Evolutionary conservation across 768 basidiomycete species (phyloP).

Genomic region (Agrocybe praecox): DNA sequence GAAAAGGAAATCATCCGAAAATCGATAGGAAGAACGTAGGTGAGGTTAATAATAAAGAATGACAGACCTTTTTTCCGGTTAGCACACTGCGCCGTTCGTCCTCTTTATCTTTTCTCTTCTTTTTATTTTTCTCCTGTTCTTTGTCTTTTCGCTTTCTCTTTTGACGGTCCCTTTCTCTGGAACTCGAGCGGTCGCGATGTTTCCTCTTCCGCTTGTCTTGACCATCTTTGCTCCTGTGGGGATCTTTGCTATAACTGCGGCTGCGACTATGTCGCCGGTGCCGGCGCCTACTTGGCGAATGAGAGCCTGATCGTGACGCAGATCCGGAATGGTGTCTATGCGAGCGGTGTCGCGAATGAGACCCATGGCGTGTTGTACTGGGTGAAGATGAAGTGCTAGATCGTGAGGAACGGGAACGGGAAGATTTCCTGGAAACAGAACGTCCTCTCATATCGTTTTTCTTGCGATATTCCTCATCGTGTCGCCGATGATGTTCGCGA

Average conservation of each 20-base stretch:
- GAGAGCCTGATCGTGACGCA: not conserved
- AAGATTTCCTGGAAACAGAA: not conserved
- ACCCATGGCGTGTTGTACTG: not conserved
- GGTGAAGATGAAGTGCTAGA: not conserved
- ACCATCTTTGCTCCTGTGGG: constrained; percentile 1
- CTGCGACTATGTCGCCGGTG: not conserved
- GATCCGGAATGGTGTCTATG: constrained; percentile 6
- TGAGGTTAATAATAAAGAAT: too few species aligned
- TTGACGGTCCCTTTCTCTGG: constrained; percentile 14
- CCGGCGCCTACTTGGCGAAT: not conserved
- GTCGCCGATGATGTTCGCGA: not conserved
- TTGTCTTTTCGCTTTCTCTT: constrained; percentile 33
- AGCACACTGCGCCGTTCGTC: constrained; percentile 56
- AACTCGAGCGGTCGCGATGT: constrained; percentile 6
- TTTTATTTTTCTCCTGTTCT: constrained; percentile 33
- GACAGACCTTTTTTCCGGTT: constrained; percentile 61
- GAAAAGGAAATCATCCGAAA: not conserved
- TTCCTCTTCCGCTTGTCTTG: not conserved
- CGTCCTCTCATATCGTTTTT: not conserved
- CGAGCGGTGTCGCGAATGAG: constrained; percentile 1
- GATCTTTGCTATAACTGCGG: constrained; percentile 1
- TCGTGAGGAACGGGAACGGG: not conserved
- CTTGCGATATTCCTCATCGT: not conserved
- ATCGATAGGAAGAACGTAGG: not conserved
- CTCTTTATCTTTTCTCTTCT: constrained; percentile 36